Evolutionary conservation across 345 rosid species (phyloP).

Genomic region (Brassica juncea): DNA sequence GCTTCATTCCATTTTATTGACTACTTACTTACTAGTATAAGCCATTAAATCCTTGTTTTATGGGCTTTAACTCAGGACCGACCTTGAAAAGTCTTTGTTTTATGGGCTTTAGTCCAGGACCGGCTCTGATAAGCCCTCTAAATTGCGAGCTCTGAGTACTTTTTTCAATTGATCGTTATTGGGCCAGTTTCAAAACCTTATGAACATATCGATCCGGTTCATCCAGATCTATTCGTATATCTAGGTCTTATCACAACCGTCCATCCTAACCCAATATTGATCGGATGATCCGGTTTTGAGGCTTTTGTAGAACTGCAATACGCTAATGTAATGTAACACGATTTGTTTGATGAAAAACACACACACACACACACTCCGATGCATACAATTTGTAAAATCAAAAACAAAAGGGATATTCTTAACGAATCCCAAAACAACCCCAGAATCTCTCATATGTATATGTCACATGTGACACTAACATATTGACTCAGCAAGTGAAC

Average conservation of each 20-base stretch:
- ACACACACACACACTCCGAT: background rate
- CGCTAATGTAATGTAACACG: background rate
- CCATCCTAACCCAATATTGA: background rate
- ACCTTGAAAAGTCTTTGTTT: no score
- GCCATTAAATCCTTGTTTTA: no score
- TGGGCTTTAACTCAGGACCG: no score
- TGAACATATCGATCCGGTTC: background rate
- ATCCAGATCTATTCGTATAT: background rate
- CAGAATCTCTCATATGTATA: slow-evolving; percentile 24
- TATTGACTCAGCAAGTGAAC: slow-evolving; percentile 15
- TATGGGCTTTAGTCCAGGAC: no score
- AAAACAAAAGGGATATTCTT: background rate
- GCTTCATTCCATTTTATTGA: background rate
- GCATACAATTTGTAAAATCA: slow-evolving; percentile 2
- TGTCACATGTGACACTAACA: slow-evolving; percentile 23
- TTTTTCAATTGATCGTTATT: background rate
- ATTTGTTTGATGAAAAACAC: background rate
- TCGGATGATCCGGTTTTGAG: background rate
- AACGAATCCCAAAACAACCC: slow-evolving; percentile 11
- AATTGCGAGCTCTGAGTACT: no score
- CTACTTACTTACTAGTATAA: no score
- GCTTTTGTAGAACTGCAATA: background rate
- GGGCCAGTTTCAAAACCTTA: background rate
- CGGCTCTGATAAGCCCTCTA: no score
- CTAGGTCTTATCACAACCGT: background rate